phyloP scores from a whole-genome alignment of 2,329 filamentous ascomycete genomes.

The Talaromyces funiculosus region DNA sequence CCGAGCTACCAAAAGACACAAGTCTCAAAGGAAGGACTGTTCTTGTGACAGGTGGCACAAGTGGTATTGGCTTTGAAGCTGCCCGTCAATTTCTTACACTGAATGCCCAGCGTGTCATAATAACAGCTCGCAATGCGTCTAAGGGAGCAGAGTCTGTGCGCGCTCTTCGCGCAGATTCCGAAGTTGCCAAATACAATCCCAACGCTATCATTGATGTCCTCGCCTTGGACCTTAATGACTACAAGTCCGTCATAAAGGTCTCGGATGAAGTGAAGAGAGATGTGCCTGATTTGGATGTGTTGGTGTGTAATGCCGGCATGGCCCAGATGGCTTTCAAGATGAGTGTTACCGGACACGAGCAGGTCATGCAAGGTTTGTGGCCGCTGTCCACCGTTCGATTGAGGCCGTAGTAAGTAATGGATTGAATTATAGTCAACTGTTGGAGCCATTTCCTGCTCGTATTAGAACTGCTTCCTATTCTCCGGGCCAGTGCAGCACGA shows the following conservation, averaged over 20 bases:
- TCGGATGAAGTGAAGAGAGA: slow-evolving; percentile 12
- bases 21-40: slow-evolving; percentile 32
- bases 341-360: slow-evolving; percentile 18
- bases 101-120: slow-evolving; percentile 40
- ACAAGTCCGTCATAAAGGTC: slow-evolving; percentile 14
- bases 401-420: not conserved
- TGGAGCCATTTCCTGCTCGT: slow-evolving; percentile 17
- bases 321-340: slow-evolving; percentile 13
- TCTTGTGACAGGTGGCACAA: slow-evolving; percentile 48
- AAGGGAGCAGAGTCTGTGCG: slow-evolving; percentile 39
- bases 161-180: slow-evolving; percentile 11
- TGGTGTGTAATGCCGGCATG: slow-evolving; percentile 18
- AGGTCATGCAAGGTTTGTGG: slow-evolving; percentile 5
- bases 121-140: slow-evolving; percentile 41
- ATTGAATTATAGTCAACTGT: slow-evolving; percentile 16
- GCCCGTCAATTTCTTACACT: slow-evolving; percentile 37
- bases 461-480: slow-evolving; percentile 16
- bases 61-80: slow-evolving; percentile 45
- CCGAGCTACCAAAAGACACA: not conserved
- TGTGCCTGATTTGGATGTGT: slow-evolving; percentile 15
- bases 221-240: slow-evolving; percentile 40
- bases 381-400: not conserved
- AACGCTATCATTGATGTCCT: slow-evolving; percentile 42
- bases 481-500: slow-evolving; percentile 12
- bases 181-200: slow-evolving; percentile 31